A percentile compares a stretch with the other conserved stretches of the same genome.
Evolutionary conservation across 257 asterid species (phyloP).

Genomic region (Dorcoceras hygrometricum): DNA sequence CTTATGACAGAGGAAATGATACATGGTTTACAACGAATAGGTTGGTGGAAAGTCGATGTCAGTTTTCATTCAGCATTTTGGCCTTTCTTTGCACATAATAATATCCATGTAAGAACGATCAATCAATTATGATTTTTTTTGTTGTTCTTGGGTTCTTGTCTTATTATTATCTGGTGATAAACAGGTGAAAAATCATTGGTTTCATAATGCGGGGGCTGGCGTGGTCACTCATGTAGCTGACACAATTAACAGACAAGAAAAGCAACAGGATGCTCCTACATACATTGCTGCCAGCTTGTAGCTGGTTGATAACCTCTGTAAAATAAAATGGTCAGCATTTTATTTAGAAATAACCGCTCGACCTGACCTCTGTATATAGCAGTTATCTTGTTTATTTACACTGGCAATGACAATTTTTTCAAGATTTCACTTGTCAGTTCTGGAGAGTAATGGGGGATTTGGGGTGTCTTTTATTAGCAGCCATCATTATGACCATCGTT

Average conservation of each 20-base stretch:
- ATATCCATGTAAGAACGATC: conserved; percentile 58
- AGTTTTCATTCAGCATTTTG: conserved; percentile 76
- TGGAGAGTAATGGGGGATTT: not conserved
- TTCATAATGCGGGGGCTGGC: conserved; percentile 81
- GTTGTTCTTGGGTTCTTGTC: not conserved
- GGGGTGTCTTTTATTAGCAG: not conserved
- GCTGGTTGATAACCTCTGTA: not conserved
- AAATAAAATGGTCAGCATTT: not conserved
- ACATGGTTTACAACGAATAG: conserved; percentile 70
- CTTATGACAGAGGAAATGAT: conserved; percentile 72
- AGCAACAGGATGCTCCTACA: conserved; percentile 40
- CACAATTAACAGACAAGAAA: conserved; percentile 66
- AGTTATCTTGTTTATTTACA: not conserved
- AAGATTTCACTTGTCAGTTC: not conserved
- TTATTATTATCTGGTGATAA: conserved; percentile 11
- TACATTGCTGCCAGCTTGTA: conserved; percentile 62
- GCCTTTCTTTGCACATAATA: conserved; percentile 90
- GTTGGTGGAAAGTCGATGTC: conserved; percentile 86
- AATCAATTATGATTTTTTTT: not conserved
- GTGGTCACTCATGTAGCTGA: conserved; percentile 86
- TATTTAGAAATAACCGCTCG: not conserved
- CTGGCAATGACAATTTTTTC: not conserved
- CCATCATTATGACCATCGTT: not conserved
- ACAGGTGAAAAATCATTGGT: conserved; percentile 85
- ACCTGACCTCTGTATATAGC: not conserved